Conservation (phyloP, 257 asterid genomes). For the Thymus quinquecostatus region DNA sequence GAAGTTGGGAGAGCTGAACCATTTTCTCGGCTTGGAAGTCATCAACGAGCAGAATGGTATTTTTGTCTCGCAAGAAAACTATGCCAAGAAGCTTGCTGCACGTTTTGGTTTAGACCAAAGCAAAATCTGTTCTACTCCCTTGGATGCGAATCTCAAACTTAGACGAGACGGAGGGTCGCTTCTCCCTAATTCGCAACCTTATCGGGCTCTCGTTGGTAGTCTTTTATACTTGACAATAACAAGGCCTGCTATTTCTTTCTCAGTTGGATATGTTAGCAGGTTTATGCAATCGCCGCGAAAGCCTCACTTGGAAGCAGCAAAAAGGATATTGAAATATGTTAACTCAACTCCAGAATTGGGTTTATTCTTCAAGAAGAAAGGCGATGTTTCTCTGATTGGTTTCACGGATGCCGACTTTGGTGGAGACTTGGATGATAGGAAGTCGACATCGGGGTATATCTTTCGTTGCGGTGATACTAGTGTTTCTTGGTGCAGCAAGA, state of each 20-base stretch:
- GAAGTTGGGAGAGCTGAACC: conserved; percentile 17
- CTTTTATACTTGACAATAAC: neutral
- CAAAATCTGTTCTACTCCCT: conserved; percentile 13
- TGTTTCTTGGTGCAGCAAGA: neutral
- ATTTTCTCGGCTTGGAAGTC: conserved; percentile 10
- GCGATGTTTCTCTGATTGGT: neutral
- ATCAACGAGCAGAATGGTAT: neutral
- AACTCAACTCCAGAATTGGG: neutral
- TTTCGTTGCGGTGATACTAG: conserved; percentile 11
- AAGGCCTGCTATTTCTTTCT: neutral
- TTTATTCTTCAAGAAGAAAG: neutral
- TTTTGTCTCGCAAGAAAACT: neutral
- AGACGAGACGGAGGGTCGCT: conserved; percentile 4
- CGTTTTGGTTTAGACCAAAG: neutral
- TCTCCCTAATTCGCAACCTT: neutral
- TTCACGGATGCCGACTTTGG: neutral
- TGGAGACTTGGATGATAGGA: neutral
- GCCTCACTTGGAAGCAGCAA: neutral
- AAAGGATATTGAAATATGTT: neutral
- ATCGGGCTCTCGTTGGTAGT: conserved; percentile 25
- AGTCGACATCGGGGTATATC: neutral
- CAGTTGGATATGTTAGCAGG: neutral
- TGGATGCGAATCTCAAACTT: conserved; percentile 19
- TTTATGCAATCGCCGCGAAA: neutral
- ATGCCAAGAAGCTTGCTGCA: conserved; percentile 1